Evolutionary conservation across 2,329 filamentous ascomycete genomes (phyloP).

Genomic region (Microdochium bolleyi): DNA sequence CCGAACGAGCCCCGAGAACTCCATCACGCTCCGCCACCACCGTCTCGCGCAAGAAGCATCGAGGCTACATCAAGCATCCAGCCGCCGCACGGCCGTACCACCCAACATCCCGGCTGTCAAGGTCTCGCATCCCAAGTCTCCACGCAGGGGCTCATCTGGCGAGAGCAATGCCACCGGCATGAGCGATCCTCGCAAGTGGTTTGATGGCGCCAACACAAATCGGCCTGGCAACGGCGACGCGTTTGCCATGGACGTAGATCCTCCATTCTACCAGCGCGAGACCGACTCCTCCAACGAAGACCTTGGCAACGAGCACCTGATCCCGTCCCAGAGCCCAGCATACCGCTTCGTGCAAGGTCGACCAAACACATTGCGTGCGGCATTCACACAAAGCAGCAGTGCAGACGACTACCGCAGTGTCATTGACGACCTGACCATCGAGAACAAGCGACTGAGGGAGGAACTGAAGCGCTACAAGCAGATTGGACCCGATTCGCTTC

Average conservation of each 20-base stretch:
- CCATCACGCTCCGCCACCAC: conserved; percentile 39
- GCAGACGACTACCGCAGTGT: conserved; percentile 73
- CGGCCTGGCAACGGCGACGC: conserved; percentile 32
- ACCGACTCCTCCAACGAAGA: conserved; percentile 44
- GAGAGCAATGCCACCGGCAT: conserved; percentile 39
- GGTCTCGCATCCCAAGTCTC: conserved; percentile 5
- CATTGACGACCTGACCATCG: conserved; percentile 79
- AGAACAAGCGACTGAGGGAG: conserved; percentile 72
- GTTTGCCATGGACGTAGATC: conserved; percentile 43
- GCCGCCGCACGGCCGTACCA: conserved; percentile 4
- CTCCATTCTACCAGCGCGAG: conserved; percentile 47
- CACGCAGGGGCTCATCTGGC: conserved; percentile 34
- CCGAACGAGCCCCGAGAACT: conserved; percentile 33
- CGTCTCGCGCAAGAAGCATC: conserved; percentile 33
- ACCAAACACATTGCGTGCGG: conserved; percentile 17
- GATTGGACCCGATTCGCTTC: conserved; percentile 55
- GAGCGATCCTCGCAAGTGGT: conserved; percentile 47
- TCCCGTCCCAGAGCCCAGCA: conserved; percentile 13
- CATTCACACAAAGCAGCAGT: conserved; percentile 45
- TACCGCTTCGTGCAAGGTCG: conserved; percentile 14
- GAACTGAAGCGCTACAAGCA: conserved; percentile 65
- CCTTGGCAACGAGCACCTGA: conserved; percentile 6
- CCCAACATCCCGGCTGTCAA: conserved; percentile 5
- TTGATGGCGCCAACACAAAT: conserved; percentile 44
- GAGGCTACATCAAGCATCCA: conserved; percentile 8